Evolutionary conservation across 495 filamentous ascomycete genomes (phyloP).

Genomic region (Hypoxylon lenormandii): DNA sequence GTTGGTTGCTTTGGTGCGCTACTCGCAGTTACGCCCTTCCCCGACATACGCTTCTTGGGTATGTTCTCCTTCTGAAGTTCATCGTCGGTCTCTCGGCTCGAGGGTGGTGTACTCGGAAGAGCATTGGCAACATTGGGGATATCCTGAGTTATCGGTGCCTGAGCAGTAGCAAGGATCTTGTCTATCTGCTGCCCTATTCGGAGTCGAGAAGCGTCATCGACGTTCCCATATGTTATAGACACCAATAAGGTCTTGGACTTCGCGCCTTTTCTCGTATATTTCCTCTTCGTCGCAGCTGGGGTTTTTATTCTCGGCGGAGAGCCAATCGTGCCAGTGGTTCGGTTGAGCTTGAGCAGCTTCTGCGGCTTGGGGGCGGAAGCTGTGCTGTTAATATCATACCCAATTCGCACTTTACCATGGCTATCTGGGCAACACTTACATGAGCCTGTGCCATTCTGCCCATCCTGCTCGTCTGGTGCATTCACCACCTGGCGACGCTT

Average conservation of each 20-base stretch:
- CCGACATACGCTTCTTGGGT: not conserved
- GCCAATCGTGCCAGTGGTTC: constrained; percentile 67
- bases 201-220: constrained; percentile 48
- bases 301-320: constrained; percentile 60
- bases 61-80: not conserved
- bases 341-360: constrained; percentile 63
- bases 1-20: constrained; percentile 19
- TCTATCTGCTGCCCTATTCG: constrained; percentile 53
- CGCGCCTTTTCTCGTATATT: constrained; percentile 27
- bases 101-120: constrained; percentile 27
- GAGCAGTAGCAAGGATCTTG: constrained; percentile 46
- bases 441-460: not conserved
- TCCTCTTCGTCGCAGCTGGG: constrained; percentile 9
- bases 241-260: constrained; percentile 46
- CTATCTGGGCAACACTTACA: not conserved
- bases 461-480: no score
- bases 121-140: not conserved
- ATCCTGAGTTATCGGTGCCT: constrained; percentile 18
- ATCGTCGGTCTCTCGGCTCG: constrained; percentile 13
- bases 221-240: constrained; percentile 52
- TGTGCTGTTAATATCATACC: constrained; percentile 3
- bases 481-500: constrained; percentile 37
- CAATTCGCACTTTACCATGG: not conserved
- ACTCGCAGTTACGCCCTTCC: constrained; percentile 34
- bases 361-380: constrained; percentile 50